A percentile compares a stretch with the other conserved stretches of the same genome.
Conservation (phyloP, 305 asterid species). For the Fraxinus nigra region DNA sequence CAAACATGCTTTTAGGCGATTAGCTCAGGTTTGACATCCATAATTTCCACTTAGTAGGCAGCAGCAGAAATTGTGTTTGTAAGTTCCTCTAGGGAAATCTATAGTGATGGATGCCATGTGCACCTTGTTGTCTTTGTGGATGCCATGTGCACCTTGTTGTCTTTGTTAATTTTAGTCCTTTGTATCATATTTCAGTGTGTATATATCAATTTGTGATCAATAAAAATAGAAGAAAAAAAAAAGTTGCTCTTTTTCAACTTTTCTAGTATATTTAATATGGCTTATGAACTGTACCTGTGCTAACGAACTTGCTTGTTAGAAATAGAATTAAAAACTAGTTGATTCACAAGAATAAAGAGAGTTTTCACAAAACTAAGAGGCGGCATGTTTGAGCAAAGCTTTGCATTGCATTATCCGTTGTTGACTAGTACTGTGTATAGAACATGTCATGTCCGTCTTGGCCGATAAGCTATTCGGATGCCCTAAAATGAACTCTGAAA, state of each 20-base stretch:
- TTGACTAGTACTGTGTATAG: background rate
- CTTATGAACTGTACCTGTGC: background rate
- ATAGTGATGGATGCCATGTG: constrained; percentile 27
- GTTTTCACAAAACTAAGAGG: background rate
- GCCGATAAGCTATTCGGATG: background rate
- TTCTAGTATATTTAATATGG: background rate
- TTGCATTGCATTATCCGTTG: background rate
- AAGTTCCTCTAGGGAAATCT: constrained; percentile 12
- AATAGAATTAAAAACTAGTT: background rate
- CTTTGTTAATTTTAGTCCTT: background rate
- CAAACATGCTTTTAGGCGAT: constrained; percentile 1
- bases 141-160: constrained; percentile 26
- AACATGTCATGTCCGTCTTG: background rate
- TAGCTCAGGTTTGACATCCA: constrained; percentile 6
- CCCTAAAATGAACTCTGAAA: background rate
- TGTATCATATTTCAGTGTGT: constrained; percentile 23
- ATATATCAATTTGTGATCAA: constrained; percentile 4
- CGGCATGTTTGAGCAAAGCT: background rate
- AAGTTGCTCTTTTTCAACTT: background rate
- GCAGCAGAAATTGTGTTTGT: constrained; percentile 2
- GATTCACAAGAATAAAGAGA: background rate
- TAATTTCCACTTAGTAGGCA: constrained; percentile 20
- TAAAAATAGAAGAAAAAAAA: background rate
- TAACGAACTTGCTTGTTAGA: background rate
- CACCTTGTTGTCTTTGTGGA: constrained; percentile 17